Percentiles rank a stretch among this genome's conserved stretches.
Conservation (phyloP, 2,329 filamentous ascomycete species). For the Venturia effusa region DNA sequence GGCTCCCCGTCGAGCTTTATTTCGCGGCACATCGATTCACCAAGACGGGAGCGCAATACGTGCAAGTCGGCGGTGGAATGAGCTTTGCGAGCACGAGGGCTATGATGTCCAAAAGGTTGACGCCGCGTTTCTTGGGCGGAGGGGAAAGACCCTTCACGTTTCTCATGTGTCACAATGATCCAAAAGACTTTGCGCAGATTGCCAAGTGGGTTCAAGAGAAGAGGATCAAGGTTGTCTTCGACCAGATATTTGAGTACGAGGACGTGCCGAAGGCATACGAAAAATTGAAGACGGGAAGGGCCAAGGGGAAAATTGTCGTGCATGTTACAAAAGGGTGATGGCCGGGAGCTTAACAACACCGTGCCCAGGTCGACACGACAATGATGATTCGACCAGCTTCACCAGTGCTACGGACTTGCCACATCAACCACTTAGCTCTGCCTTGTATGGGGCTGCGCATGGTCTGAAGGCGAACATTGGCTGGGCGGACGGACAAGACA, state of each 20-base stretch:
- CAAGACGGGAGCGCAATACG: conserved; percentile 37
- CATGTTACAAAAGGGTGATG: conserved; percentile 15
- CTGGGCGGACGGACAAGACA: no score
- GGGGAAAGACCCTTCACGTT: conserved; percentile 36
- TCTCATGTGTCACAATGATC: conserved; percentile 26
- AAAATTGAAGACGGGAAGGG: conserved; percentile 23
- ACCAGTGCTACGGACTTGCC: neutral
- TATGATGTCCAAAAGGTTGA: conserved; percentile 26
- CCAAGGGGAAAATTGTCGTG: conserved; percentile 31
- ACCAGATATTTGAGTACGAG: conserved; percentile 44
- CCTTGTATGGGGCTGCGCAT: no score
- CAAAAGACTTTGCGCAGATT: conserved; percentile 38
- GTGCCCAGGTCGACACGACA: neutral
- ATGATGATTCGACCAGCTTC: neutral
- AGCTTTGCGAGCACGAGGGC: conserved; percentile 14
- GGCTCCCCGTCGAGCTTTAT: conserved; percentile 40
- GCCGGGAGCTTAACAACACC: neutral
- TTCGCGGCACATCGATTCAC: conserved; percentile 42
- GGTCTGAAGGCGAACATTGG: no score
- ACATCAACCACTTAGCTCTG: no score
- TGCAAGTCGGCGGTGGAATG: conserved; percentile 18
- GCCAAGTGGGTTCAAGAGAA: conserved; percentile 47
- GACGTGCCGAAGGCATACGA: conserved; percentile 36
- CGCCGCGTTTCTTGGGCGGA: conserved; percentile 40
- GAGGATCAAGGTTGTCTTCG: conserved; percentile 46